Percentiles rank a stretch among this genome's conserved stretches.
phyloP scores from a whole-genome alignment of 805 yeast genomes.

The Barnettozyma wickerhamii region DNA sequence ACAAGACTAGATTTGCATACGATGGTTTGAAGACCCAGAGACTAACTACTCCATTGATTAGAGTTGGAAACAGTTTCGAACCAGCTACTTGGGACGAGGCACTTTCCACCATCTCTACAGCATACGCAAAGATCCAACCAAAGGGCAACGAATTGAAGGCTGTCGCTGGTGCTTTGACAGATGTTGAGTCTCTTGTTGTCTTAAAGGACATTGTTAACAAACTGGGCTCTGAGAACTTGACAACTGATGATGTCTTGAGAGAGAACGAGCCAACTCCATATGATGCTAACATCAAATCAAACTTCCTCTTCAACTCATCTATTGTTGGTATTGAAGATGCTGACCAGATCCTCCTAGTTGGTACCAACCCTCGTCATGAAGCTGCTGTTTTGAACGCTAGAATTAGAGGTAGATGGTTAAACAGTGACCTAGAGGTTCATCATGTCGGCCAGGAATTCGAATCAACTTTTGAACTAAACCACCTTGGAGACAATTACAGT shows the following conservation, averaged over 20 bases:
- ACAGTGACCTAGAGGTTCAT: conserved; percentile 60
- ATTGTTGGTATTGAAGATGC: conserved; percentile 79
- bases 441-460: conserved; percentile 75
- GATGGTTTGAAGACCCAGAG: conserved; percentile 87
- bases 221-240: conserved; percentile 76
- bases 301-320: conserved; percentile 75
- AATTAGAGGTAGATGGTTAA: conserved; percentile 77
- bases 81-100: conserved; percentile 89
- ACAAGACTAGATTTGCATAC: conserved; percentile 79
- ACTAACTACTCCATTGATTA: conserved; percentile 73
- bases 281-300: conserved; percentile 73
- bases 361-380: conserved; percentile 86
- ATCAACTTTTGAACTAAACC: conserved; percentile 63
- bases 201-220: conserved; percentile 74
- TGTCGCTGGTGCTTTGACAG: conserved; percentile 75
- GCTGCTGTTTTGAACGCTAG: conserved; percentile 85
- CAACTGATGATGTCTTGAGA: conserved; percentile 54
- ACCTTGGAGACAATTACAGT: conserved; percentile 57
- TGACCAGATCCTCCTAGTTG: conserved; percentile 74
- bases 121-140: conserved; percentile 52
- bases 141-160: conserved; percentile 72
- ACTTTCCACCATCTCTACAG: conserved; percentile 60
- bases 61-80: conserved; percentile 63
- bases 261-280: conserved; percentile 49
- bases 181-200: conserved; percentile 79